These are phyloP conservation scores for Phaseolus coccineus DNA, from an alignment of 331 rosid genomes.

Conservation along the genomic window DNA sequence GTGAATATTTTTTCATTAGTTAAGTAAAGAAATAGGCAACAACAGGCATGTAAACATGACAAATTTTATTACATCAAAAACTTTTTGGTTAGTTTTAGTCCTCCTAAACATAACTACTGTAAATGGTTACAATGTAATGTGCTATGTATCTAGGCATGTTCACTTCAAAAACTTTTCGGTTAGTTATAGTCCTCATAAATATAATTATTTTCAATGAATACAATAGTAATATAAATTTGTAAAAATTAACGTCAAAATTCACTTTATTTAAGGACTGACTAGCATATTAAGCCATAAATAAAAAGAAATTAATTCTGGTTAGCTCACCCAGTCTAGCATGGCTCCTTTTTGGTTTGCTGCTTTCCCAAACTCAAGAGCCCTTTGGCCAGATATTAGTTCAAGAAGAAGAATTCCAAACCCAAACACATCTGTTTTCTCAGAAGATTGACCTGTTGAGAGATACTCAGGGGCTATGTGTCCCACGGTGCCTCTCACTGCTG, in stretches of 20 bases:
- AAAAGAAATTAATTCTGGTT: not conserved
- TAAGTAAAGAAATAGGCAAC: not conserved
- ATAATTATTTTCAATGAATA: too few species aligned
- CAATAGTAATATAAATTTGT: too few species aligned
- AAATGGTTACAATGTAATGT: not conserved
- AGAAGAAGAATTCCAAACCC: conserved; percentile 95
- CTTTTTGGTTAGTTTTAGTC: not conserved
- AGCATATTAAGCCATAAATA: too few species aligned
- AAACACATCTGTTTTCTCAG: conserved; percentile 97
- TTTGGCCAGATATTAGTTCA: conserved; percentile 92
- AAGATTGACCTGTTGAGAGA: conserved; percentile 97
- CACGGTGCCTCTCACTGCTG: conserved; percentile 97
- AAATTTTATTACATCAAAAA: not conserved
- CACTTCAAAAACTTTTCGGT: not conserved
- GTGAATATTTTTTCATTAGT: not conserved
- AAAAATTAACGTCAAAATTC: not conserved
- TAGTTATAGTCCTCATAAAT: too few species aligned
- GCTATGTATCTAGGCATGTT: not conserved
- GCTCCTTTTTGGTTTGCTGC: conserved; percentile 92
- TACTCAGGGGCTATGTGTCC: conserved; percentile 99
- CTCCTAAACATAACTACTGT: not conserved
- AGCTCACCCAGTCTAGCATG: conserved; percentile 92
- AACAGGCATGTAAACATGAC: too few species aligned
- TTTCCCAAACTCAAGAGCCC: conserved; percentile 94
- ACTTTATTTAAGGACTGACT: not conserved